A percentile compares a stretch with the other conserved stretches of the same genome.
phyloP scores from a whole-genome alignment of 1,284 basidiomycete species.

The Ceratobasidium papillatum region DNA sequence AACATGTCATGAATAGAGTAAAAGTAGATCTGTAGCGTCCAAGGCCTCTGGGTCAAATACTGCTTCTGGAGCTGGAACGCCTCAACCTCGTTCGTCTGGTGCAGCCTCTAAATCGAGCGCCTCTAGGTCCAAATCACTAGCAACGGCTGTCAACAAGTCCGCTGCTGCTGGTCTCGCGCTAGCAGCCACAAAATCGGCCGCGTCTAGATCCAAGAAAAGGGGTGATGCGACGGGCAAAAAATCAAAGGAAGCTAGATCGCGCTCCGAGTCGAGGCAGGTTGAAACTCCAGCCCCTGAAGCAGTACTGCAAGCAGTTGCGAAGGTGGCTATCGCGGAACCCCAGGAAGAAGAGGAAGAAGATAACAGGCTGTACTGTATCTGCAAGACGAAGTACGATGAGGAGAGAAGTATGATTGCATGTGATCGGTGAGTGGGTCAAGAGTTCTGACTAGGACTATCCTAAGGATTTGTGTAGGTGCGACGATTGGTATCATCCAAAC shows the following conservation, averaged over 20 bases:
- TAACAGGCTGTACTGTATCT: constrained; percentile 83
- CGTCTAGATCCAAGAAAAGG: constrained; percentile 38
- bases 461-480: constrained; percentile 63
- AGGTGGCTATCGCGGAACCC: constrained; percentile 25
- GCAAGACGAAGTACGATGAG: constrained; percentile 81
- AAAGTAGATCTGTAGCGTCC: constrained; percentile 8
- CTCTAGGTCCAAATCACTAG: constrained; percentile 34
- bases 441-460: not conserved
- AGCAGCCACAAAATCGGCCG: constrained; percentile 13
- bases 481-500: constrained; percentile 88
- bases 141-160: constrained; percentile 27
- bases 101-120: constrained; percentile 15
- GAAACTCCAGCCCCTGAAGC: constrained; percentile 34
- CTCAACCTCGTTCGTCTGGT: constrained; percentile 31
- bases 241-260: constrained; percentile 31
- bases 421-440: constrained; percentile 66
- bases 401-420: constrained; percentile 90
- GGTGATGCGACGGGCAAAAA: constrained; percentile 27
- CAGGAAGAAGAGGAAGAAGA: constrained; percentile 65
- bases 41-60: constrained; percentile 30
- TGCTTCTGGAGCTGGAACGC: constrained; percentile 9
- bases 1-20: constrained; percentile 4
- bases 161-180: constrained; percentile 33
- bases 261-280: constrained; percentile 37
- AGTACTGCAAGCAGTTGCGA: constrained; percentile 4